These are phyloP conservation scores for Musa beccarii DNA, from an alignment of 176 grass and related monocot genomes.

Conservation along the genomic window DNA sequence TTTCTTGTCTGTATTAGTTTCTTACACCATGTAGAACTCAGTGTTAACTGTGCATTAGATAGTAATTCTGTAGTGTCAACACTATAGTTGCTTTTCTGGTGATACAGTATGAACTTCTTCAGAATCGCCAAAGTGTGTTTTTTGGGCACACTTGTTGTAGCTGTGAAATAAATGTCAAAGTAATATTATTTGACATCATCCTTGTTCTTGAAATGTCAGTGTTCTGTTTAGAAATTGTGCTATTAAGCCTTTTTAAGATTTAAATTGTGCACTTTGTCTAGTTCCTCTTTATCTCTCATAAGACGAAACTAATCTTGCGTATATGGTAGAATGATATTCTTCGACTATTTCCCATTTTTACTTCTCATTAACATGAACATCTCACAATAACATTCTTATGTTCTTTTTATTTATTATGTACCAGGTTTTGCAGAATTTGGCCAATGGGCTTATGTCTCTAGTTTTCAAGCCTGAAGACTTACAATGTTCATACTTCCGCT, in stretches of 20 bases:
- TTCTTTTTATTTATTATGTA: constrained; percentile 17
- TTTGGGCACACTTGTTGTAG: background rate
- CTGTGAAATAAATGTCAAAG: background rate
- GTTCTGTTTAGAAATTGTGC: too few species aligned
- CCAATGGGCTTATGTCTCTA: constrained; percentile 58
- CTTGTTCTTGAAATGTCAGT: background rate
- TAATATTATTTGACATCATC: background rate
- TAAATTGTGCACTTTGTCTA: background rate
- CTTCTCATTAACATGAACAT: background rate
- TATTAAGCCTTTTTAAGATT: too few species aligned
- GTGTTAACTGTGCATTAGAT: background rate
- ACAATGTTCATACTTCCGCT: constrained; percentile 72
- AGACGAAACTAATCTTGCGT: background rate
- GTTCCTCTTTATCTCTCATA: background rate
- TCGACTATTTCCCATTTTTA: background rate
- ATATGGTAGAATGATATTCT: background rate
- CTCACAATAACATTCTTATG: background rate
- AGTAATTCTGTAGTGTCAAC: background rate
- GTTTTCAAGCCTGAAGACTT: constrained; percentile 66
- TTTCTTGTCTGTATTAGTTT: background rate
- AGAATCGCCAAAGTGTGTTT: background rate
- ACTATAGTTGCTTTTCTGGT: background rate
- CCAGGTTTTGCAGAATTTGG: constrained; percentile 75
- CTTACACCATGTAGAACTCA: background rate
- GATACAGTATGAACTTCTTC: background rate